Evolutionary conservation across 345 rosid species (phyloP).

Genomic region (Acer yangbiense): DNA sequence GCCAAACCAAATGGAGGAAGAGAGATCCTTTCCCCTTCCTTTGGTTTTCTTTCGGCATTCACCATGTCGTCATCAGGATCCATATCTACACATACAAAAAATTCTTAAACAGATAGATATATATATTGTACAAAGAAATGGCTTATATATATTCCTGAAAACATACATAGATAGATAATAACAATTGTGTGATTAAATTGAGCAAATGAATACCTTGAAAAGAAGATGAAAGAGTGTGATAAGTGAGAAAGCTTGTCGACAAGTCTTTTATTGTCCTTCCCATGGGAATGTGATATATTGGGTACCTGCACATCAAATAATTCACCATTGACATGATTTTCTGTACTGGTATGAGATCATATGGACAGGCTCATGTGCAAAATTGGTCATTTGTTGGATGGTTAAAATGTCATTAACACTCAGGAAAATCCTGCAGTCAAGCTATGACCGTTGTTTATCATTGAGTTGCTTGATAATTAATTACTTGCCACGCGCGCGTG

Average conservation of each 20-base stretch:
- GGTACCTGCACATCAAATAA: conserved; percentile 58
- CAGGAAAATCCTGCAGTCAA: not conserved
- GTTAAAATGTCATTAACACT: not conserved
- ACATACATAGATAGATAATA: not conserved
- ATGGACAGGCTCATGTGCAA: not conserved
- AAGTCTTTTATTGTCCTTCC: conserved; percentile 97
- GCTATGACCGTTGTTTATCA: not conserved
- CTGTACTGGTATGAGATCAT: too few relatives aligned
- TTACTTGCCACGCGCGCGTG: not conserved
- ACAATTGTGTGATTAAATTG: not conserved
- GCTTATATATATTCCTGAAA: not conserved
- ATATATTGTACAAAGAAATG: not conserved
- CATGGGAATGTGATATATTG: conserved; percentile 98
- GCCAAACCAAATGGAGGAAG: conserved; percentile 90
- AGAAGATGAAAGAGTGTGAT: conserved; percentile 95
- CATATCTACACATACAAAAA: conserved; percentile 49
- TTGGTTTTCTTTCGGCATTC: conserved; percentile 42
- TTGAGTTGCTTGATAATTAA: conserved; percentile 11
- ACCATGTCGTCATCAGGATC: conserved; percentile 67
- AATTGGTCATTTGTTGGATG: not conserved
- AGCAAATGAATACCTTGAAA: conserved; percentile 66
- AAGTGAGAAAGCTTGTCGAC: conserved; percentile 93
- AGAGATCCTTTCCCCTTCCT: conserved; percentile 69
- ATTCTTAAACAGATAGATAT: too few relatives aligned
- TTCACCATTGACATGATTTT: not conserved